Conservation (phyloP, 2,329 filamentous ascomycete species). For the Ambrosiella cleistominuta region DNA sequence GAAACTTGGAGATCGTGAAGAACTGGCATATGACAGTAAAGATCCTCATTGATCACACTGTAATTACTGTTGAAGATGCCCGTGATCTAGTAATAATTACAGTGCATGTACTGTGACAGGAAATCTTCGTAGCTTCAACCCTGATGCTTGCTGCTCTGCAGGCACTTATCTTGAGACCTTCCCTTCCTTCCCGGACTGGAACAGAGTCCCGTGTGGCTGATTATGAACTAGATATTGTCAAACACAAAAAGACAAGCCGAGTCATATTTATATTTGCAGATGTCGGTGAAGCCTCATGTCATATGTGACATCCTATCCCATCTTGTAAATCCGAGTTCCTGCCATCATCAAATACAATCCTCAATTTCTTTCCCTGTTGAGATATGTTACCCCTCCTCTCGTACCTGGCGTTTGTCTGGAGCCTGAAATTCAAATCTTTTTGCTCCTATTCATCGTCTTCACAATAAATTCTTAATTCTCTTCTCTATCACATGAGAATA, state of each 20-base stretch:
- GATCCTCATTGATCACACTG: not conserved
- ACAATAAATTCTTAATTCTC: not conserved
- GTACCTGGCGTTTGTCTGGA: not conserved
- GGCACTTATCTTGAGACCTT: constrained; percentile 8
- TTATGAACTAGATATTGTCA: too few relatives aligned
- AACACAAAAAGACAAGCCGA: too few relatives aligned
- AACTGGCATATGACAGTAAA: not conserved
- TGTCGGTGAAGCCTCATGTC: not conserved
- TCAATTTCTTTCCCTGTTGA: not conserved
- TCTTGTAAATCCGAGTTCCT: not conserved
- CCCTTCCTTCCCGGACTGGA: not conserved
- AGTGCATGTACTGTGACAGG: not conserved
- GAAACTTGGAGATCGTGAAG: not conserved
- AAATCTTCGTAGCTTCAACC: not conserved
- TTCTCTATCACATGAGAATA: not conserved
- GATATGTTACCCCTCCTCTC: not conserved
- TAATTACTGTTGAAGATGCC: not conserved
- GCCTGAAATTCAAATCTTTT: not conserved
- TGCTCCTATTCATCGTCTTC: not conserved
- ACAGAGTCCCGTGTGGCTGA: not conserved
- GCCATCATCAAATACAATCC: not conserved
- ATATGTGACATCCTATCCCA: not conserved
- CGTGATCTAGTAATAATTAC: not conserved
- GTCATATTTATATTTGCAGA: not conserved
- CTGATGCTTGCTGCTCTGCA: constrained; percentile 7